phyloP scores from a whole-genome alignment of 441 rosid species.

The Sinapis alba region DNA sequence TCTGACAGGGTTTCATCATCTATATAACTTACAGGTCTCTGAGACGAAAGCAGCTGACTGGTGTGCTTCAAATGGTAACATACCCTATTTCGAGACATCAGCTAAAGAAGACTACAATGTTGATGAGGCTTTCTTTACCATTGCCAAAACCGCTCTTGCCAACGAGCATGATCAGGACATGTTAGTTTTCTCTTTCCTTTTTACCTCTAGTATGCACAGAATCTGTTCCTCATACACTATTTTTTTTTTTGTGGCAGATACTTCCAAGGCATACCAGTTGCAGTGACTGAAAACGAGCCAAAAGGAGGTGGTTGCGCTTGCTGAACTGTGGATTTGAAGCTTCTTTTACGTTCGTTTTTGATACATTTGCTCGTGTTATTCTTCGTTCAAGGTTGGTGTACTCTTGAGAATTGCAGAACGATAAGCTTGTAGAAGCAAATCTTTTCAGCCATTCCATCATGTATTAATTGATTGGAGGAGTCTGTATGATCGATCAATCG shows the following conservation, averaged over 20 bases:
- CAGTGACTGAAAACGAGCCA: slow-evolving; percentile 47
- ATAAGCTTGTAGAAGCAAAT: slow-evolving; percentile 34
- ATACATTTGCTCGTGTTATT: slow-evolving; percentile 16
- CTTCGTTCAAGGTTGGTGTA: slow-evolving; percentile 33
- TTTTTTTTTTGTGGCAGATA: slow-evolving; percentile 46
- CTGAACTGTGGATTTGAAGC: slow-evolving; percentile 21
- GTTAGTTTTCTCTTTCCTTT: slow-evolving; percentile 39
- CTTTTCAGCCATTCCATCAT: slow-evolving; percentile 30
- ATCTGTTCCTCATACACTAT: not conserved
- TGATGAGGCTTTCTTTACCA: slow-evolving; percentile 58
- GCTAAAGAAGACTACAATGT: slow-evolving; percentile 58
- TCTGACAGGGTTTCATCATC: not conserved
- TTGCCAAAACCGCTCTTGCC: slow-evolving; percentile 51
- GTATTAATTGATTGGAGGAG: slow-evolving; percentile 39
- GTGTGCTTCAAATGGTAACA: slow-evolving; percentile 58
- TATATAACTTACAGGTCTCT: slow-evolving; percentile 42
- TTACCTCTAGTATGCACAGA: not conserved
- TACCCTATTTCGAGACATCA: slow-evolving; percentile 67
- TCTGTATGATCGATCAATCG: slow-evolving; percentile 30
- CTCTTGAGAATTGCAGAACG: slow-evolving; percentile 28
- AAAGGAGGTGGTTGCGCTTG: slow-evolving; percentile 59
- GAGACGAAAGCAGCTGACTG: slow-evolving; percentile 59
- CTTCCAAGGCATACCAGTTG: slow-evolving; percentile 48
- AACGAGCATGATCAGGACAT: slow-evolving; percentile 55
- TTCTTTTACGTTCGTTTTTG: slow-evolving; percentile 28